Base-by-base conservation (phyloP, 352 stramenopile genomes). In the Thalassiosira sp. region DNA sequence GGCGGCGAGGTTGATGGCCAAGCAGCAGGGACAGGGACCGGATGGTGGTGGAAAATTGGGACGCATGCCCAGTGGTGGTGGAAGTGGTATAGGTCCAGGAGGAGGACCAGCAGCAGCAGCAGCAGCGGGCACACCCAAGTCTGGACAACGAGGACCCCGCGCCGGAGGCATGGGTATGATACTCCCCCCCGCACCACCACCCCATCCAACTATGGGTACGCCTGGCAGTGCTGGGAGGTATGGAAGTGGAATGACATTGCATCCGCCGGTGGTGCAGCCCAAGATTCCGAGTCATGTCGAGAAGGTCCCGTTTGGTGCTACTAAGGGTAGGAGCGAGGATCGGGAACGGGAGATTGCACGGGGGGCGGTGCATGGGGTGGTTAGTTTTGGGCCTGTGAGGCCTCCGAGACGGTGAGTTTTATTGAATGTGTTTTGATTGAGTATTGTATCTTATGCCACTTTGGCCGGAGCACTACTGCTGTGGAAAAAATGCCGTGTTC, bases 51-150 rank as follows among this genome's bases (percentile, higher is more conserved):
- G n/a, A n/a, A n/a, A n/a, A n/a, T n/a, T n/a, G n/a, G n/a, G n/a
- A n/a, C n/a, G n/a, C 94, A 97, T 66, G 90, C 91, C n/a, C 86
- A 97, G 58, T 70, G 87, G 16, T 84, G 91, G 11, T 64, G 35
- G 37, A 20, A 22, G 52, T 45, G 16, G 48, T n/a, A n/a, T n/a
- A n/a, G n/a, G 2, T 60, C 27, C 3, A 27, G 15, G 27, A 24
- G 27, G 15, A 28, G 28, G 15, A 24, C 27, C 3, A 1, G 27
- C 27, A n/a, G 52, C 27, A 16, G 11, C 2, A 16, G 45, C 20
- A 28, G 20, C 16, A 28, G n/a, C 15, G 5, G n/a, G n/a, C n/a
- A n/a, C n/a, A n/a, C n/a, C n/a, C n/a, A n/a, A n/a, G n/a, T n/a
- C n/a, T n/a, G n/a, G n/a, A n/a, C n/a, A n/a, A n/a, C n/a, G n/a